These are phyloP conservation scores for Volvox africanus DNA, from an alignment of 139 green algal species.

Conservation along the genomic window DNA sequence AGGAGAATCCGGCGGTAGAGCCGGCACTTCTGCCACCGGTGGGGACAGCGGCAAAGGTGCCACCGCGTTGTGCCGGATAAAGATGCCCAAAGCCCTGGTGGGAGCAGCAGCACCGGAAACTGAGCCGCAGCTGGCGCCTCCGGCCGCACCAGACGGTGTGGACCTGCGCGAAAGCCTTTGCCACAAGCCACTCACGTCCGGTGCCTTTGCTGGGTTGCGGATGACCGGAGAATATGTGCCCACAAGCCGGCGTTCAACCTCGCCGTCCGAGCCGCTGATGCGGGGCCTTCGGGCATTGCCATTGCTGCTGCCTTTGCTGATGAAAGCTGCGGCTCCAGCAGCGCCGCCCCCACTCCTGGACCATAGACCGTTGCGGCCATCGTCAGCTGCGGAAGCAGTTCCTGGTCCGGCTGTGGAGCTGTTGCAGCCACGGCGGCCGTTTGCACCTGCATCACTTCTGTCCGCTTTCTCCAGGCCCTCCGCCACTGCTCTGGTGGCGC, in stretches of 20 bases:
- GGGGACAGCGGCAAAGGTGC: not conserved
- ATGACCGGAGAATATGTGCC: not conserved
- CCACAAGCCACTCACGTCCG: not conserved
- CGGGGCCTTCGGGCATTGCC: not conserved
- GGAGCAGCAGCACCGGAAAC: not conserved
- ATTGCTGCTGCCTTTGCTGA: not conserved
- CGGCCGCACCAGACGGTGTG: not conserved
- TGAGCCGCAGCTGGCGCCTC: not conserved
- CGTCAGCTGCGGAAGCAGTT: no score
- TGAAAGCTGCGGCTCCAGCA: not conserved
- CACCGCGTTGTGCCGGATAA: not conserved
- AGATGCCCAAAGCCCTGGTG: not conserved
- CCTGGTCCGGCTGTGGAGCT: not conserved
- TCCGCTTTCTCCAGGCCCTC: not conserved
- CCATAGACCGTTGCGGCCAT: not conserved
- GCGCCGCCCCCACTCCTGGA: not conserved
- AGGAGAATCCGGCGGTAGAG: not conserved
- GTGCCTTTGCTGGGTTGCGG: not conserved
- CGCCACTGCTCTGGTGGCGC: not conserved
- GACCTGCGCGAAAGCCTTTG: not conserved
- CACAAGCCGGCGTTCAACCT: not conserved
- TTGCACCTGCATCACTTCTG: not conserved
- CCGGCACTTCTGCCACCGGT: not conserved
- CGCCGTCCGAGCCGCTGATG: not conserved
- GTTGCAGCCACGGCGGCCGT: not conserved